Base-by-base conservation (phyloP, 805 yeast species). In the Phaffomyces thermotolerans region DNA sequence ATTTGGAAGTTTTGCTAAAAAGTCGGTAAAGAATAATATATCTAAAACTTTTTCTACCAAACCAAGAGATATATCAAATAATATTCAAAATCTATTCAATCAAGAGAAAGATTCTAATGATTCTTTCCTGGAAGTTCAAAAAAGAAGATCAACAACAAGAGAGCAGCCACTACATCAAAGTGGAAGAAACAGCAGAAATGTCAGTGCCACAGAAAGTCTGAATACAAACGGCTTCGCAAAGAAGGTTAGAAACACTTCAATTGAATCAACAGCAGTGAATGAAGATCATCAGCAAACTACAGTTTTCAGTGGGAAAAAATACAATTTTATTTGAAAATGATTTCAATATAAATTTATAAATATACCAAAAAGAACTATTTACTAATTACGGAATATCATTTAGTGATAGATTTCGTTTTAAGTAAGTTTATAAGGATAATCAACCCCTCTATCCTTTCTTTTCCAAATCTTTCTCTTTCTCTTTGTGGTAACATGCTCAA, bases 391-490 rank as follows among this genome's bases (percentile, higher is more conserved):
- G 17, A 22, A 33, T 15, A n/a, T 31, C 18, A 6, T 4, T 31
- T 8, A 31, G 17, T n/a, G 33, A 31, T 27, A 12, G 13, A 8
- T 27, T 10, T 27, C 13, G 6, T 8, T 27, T 13, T 39, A 46
- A 8, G 49, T 39, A 34, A 57, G 59, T 54, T 81, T 85, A 64
- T 80, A 91, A 6, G 98, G 98, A 60, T 90, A 90, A 51, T 86
- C 95, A 48, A 89, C 79, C 15, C 73, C 69, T 51, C 85, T 82
- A 57, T 81, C 93, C 57, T 83, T 85, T 61, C 95, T 79, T 61
- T 86, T 82, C 98, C 98, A 91, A 46, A 88, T 76, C 70, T 84
- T 87, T 78, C 84, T 84, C 79, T 85, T 87, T 69, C 76, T 81
- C 69, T 85, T 86, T 18, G 86, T 84, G 9, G 78, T 74, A 20